phyloP scores from a whole-genome alignment of 225 moss, liverwort and hornwort species.

The Asterella californica region DNA sequence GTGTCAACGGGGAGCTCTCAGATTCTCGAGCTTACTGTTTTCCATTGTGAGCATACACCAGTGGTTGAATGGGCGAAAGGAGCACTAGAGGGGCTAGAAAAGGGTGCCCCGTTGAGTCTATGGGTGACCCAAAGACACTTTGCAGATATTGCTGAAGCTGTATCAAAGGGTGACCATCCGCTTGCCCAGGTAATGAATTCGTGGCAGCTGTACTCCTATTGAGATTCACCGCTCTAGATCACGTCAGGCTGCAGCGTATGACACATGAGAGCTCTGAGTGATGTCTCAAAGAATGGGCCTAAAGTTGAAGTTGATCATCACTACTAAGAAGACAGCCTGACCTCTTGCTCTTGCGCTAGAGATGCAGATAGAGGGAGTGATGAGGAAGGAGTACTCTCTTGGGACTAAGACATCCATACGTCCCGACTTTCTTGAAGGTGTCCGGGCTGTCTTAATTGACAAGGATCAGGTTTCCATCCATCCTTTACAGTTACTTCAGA shows the following conservation, averaged over 20 bases:
- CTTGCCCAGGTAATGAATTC: slow-evolving; percentile 54
- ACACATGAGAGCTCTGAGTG: no score
- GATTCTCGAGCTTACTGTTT: neutral
- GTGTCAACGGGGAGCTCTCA: neutral
- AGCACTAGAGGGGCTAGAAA: slow-evolving; percentile 62
- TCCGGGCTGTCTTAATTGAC: slow-evolving; percentile 83
- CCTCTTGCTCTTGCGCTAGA: neutral
- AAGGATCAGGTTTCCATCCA: slow-evolving; percentile 67
- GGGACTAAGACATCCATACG: slow-evolving; percentile 64
- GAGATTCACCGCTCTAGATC: neutral
- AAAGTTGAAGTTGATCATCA: neutral
- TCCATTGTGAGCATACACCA: slow-evolving; percentile 19
- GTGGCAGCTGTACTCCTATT: neutral
- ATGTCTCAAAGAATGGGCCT: neutral
- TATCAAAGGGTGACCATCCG: slow-evolving; percentile 43
- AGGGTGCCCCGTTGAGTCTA: slow-evolving; percentile 77
- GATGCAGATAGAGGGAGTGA: slow-evolving; percentile 74
- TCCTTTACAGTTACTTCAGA: neutral
- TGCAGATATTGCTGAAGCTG: slow-evolving; percentile 60
- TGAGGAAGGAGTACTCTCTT: slow-evolving; percentile 80
- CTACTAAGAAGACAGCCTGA: neutral
- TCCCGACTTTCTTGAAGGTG: slow-evolving; percentile 78
- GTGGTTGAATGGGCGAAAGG: slow-evolving; percentile 82
- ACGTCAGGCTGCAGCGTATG: neutral
- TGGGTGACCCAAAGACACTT: slow-evolving; percentile 71